Conservation (phyloP, 1,139 yeast genomes). For the Suhomyces anneliseae region DNA sequence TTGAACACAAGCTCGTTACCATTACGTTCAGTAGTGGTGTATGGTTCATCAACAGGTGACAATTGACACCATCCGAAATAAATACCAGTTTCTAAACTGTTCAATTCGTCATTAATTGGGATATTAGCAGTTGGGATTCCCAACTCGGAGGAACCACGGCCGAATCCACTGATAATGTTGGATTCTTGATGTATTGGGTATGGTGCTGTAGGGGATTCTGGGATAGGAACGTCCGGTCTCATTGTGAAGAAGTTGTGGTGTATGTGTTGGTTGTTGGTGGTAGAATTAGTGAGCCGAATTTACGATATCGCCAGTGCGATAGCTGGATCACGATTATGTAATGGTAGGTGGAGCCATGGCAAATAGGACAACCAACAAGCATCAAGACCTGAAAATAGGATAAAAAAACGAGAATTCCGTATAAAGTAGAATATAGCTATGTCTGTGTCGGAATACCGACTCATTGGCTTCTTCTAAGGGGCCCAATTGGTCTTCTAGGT, state of each 20-base stretch:
- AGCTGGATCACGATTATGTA: no score
- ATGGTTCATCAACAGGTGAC: slow-evolving; percentile 19
- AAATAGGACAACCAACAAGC: no score
- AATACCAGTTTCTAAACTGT: slow-evolving; percentile 71
- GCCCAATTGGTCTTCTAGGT: no score
- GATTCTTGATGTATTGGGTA: slow-evolving; percentile 64
- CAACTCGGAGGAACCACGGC: slow-evolving; percentile 89
- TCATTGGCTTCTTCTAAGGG: no score
- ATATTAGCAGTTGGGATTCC: slow-evolving; percentile 97
- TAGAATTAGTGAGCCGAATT: no score
- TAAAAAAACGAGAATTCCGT: no score
- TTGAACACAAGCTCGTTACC: slow-evolving; percentile 53
- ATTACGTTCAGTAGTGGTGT: slow-evolving; percentile 26
- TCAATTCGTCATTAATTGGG: slow-evolving; percentile 55
- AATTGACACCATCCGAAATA: slow-evolving; percentile 82
- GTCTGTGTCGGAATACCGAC: no score
- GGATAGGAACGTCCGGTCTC: slow-evolving; percentile 35
- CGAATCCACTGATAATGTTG: slow-evolving; percentile 81
- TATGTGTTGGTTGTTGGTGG: no score
- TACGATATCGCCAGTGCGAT: no score
- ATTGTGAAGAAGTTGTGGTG: neutral
- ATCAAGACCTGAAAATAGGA: no score
- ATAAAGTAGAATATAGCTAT: no score
- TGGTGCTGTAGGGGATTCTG: slow-evolving; percentile 54
- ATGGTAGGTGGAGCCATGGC: no score